Evolutionary conservation across 768 basidiomycete species (phyloP).

Genomic region (Lactarius quietus): DNA sequence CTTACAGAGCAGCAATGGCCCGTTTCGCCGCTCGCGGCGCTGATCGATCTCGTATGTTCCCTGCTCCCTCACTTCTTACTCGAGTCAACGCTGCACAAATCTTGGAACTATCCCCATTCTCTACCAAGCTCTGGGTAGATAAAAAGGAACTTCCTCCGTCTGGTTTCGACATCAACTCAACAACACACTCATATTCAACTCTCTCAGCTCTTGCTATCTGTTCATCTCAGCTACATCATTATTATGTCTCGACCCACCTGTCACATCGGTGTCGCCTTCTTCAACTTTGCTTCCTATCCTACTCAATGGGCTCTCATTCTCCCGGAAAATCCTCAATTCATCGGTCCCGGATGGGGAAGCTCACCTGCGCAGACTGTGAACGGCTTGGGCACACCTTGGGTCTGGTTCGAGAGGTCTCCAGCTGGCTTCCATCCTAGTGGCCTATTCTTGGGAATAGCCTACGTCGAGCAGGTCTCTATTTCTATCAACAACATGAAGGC

Average conservation of each 20-base stretch:
- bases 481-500: background rate
- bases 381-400: background rate
- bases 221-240: background rate
- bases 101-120: background rate
- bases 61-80: background rate
- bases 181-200: background rate
- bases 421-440: background rate
- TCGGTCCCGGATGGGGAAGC: conserved; percentile 6
- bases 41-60: background rate
- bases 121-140: background rate
- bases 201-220: background rate
- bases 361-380: background rate
- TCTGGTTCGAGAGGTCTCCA: background rate
- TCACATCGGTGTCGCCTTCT: conserved; percentile 5
- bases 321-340: background rate
- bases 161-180: background rate
- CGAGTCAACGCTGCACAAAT: background rate
- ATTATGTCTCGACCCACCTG: background rate
- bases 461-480: background rate
- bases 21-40: background rate
- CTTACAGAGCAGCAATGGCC: background rate
- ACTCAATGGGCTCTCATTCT: conserved; percentile 8
- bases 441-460: background rate
- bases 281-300: background rate
- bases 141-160: background rate